These are phyloP conservation scores for Pyrus betulifolia DNA, from an alignment of 306 rosid species.

Conservation along the genomic window DNA sequence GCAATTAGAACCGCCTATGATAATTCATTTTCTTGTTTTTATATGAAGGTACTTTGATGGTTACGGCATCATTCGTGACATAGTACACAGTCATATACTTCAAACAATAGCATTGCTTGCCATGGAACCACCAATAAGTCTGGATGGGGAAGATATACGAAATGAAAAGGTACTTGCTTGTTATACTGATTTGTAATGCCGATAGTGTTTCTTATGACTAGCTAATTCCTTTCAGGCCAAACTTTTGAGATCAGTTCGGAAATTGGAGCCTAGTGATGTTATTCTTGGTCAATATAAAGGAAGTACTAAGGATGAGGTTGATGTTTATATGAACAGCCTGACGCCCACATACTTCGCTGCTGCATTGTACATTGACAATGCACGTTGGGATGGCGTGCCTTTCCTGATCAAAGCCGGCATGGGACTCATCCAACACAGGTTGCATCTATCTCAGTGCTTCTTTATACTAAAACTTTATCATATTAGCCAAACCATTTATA, in stretches of 20 bases:
- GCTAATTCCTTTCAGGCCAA: conserved; percentile 59
- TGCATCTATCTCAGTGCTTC: conserved; percentile 13
- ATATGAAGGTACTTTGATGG: conserved; percentile 67
- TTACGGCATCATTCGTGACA: conserved; percentile 81
- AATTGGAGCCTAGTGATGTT: conserved; percentile 66
- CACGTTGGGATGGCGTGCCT: conserved; percentile 98
- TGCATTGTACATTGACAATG: conserved; percentile 77
- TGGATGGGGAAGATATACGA: conserved; percentile 86
- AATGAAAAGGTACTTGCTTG: conserved; percentile 70
- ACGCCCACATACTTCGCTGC: conserved; percentile 87
- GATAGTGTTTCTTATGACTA: conserved; percentile 16
- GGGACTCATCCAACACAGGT: conserved; percentile 91
- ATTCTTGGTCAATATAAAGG: conserved; percentile 87
- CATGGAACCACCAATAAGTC: conserved; percentile 92
- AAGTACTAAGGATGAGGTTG: conserved; percentile 40
- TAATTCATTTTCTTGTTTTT: not conserved
- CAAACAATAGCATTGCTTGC: conserved; percentile 91
- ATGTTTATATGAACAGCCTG: conserved; percentile 40
- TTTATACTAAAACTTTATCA: too few species aligned
- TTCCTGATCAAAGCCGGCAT: conserved; percentile 79
- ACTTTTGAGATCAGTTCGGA: conserved; percentile 72
- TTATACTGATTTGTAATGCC: conserved; percentile 5
- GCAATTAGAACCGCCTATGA: not conserved
- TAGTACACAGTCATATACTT: conserved; percentile 83
- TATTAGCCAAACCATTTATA: not conserved